Conservation (phyloP, 345 rosid genomes). For the Salix dunnii region DNA sequence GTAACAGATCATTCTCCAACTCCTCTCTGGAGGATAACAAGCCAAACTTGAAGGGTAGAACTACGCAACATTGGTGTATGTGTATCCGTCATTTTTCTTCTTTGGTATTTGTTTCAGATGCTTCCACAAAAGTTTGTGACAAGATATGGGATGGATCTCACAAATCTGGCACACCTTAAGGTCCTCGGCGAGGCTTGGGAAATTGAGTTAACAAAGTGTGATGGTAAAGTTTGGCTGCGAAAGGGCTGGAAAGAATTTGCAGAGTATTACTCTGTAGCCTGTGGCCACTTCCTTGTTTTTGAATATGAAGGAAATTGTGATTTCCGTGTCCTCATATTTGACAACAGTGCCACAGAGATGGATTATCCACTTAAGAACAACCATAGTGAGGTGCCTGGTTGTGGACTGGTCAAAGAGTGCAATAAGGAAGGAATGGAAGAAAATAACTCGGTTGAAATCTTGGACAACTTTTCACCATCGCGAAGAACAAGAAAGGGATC, state of each 20-base stretch:
- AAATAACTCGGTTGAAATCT: not conserved
- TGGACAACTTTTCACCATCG: not conserved
- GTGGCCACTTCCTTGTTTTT: slow-evolving; percentile 19
- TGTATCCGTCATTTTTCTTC: not conserved
- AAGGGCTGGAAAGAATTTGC: slow-evolving; percentile 24
- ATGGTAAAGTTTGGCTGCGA: slow-evolving; percentile 13
- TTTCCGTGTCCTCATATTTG: slow-evolving; percentile 24
- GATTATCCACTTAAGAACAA: slow-evolving; percentile 4
- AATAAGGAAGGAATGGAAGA: not conserved
- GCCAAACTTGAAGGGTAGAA: not conserved
- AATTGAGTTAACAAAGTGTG: slow-evolving; percentile 10
- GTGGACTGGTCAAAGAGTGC: not conserved
- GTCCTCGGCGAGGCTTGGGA: slow-evolving; percentile 22
- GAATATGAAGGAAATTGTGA: slow-evolving; percentile 14
- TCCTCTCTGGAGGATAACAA: too few species aligned
- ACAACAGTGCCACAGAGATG: slow-evolving; percentile 20
- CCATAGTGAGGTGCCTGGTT: not conserved
- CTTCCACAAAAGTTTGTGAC: slow-evolving; percentile 24
- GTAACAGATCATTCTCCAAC: too few species aligned
- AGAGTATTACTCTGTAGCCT: slow-evolving; percentile 5
- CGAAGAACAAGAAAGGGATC: not conserved
- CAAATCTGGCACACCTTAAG: not conserved
- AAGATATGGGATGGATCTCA: slow-evolving; percentile 9
- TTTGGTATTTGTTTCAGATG: slow-evolving; percentile 2
- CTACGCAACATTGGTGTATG: not conserved